Percentiles rank a stretch among this genome's conserved stretches.
Conservation (phyloP, 2,329 filamentous ascomycete species). For the Huntiella decipiens region DNA sequence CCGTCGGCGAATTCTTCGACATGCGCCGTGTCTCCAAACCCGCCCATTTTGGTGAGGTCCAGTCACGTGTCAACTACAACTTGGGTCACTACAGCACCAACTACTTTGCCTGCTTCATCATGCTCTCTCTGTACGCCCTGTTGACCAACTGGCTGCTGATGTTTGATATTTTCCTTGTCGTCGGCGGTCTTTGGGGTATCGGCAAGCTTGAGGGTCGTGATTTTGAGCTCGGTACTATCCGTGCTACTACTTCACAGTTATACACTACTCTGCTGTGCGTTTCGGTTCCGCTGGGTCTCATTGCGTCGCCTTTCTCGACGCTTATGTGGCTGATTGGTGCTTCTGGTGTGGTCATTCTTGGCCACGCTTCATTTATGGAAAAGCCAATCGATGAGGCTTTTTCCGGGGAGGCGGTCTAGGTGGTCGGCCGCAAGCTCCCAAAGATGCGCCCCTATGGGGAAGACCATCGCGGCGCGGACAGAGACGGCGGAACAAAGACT, state of each 20-base stretch:
- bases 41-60: constrained; percentile 71
- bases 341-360: constrained; percentile 79
- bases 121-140: constrained; percentile 90
- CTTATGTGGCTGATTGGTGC: constrained; percentile 93
- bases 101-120: constrained; percentile 81
- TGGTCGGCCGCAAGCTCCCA: constrained; percentile 99
- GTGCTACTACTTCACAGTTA: constrained; percentile 76
- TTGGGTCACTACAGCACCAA: constrained; percentile 95
- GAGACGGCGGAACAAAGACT: constrained; percentile 21
- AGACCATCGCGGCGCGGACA: constrained; percentile 77
- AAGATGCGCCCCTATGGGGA: constrained; percentile 89
- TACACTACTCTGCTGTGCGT: constrained; percentile 77
- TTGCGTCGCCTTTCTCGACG: constrained; percentile 67
- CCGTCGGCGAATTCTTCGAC: constrained; percentile 85
- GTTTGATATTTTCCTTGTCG: constrained; percentile 80
- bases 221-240: constrained; percentile 65
- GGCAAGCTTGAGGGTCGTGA: constrained; percentile 78
- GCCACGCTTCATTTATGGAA: constrained; percentile 89
- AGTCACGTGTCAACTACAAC: constrained; percentile 93
- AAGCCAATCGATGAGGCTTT: constrained; percentile 99
- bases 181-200: constrained; percentile 76
- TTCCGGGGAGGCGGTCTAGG: constrained; percentile 99
- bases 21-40: constrained; percentile 92
- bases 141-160: constrained; percentile 72
- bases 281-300: constrained; percentile 66